Evolutionary conservation across 768 basidiomycete genomes (phyloP), one percentile per base, ranked within the genome.

Genomic region (Favolaschia claudopus): DNA sequence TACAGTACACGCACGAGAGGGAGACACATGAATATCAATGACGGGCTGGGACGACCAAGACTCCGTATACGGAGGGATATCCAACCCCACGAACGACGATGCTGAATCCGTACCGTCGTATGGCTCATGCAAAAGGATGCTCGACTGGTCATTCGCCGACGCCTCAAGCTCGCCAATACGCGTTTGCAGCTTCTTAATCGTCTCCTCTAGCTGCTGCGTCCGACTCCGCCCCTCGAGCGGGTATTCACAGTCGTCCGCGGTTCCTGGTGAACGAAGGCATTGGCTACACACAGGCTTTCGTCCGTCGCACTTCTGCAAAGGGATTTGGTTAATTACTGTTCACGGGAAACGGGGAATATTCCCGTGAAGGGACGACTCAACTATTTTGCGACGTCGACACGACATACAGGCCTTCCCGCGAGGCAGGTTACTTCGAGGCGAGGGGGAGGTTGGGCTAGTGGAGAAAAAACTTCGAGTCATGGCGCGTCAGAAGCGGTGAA

Each of bases 171-270:
- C 76, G 28, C 69, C 71, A 5, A 86, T 74, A 20, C 82, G 77
- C 6, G 69, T 67, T 53, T 79, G 76, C 12, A 87, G 67, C 14
- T 77, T 73, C 0, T 75, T 70, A 10, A 86, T 72, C 6, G 80
- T 72, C 22, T 81, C 77, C 64, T 86, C 82, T 5, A 87, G 67
- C 0, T 76, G 62, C 61, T 85, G 72, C 1, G 78, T 81, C 9
- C 72, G 75, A 0, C 83, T 77, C 14, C 76, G 76, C 15, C 78
- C 79, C 12, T 69, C 70, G 5, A 75, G 80, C 3, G 79, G 79
- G 63, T 86, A 87, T 70, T 87, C 85, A 60, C 86, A 87, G 55
- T 87, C 85, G 2, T 80, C 80, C 2, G 72, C 72, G 4, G 69
- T 69, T 7, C 79, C 74, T 28, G 77, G 73, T 0, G 79, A 78